Base-by-base conservation (phyloP, 305 asterid species). In the Fraxinus baroniana region DNA sequence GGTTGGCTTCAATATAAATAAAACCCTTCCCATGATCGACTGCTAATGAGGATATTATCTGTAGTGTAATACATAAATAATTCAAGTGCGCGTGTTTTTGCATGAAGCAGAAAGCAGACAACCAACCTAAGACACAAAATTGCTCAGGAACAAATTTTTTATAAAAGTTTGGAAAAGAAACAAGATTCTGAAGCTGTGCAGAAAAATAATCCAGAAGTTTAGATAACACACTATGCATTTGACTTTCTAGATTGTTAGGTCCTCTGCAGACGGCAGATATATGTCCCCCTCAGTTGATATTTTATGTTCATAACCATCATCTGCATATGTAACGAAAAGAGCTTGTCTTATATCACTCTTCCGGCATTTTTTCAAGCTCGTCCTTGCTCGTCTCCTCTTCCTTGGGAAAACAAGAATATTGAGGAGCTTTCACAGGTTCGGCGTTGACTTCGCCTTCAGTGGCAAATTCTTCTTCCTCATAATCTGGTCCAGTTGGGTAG, bases 101-200 rank as follows among this genome's bases (percentile, higher is more conserved):
- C 97, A 96, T 94, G 75, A 94, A 97, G 87, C 99, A 96, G 87
- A 96, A 87, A 62, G 94, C 97, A 49, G 99, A 4, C 97, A 93
- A 78, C 98, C 99, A 84, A 91, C 91, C 98, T 96, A 86, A 76
- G 76, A 70, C 17, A 74, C 86, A 87, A 81, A 81, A 78, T 32
- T 78, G 57, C 70, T 79, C 84, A 87, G 70, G 60, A 78, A 76
- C 72, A 81, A 80, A 68, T 81, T 22, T 12, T 64, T 22, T 49
- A 37, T 41, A 37, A 30, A 66, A 84, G 72, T 82, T n/a, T 28
- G 36, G 73, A 28, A 57, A 32, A 22, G 24, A 4, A 76, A 84
- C 30, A 37, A 71, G 18, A 41, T 24, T 70, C 30, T 30, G 74
- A 39, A 49, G 78, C 24, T 7, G 62, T 79, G 57, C 22, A 44